A percentile compares a stretch with the other conserved stretches of the same genome.
These are phyloP conservation scores for Pneumocystis jirovecii DNA, from an alignment of 1,139 yeast species.

Conservation along the genomic window DNA sequence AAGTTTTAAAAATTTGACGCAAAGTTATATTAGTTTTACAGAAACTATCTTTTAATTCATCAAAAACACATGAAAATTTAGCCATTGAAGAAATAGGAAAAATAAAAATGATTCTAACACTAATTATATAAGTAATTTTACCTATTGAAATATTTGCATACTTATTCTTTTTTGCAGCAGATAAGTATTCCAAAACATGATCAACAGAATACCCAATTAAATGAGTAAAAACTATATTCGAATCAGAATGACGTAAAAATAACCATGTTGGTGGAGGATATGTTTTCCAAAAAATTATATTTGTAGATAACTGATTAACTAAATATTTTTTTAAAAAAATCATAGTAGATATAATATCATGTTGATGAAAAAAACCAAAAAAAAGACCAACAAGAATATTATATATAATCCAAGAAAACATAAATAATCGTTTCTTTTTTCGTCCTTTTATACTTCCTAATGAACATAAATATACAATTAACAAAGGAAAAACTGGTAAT, in stretches of 20 bases:
- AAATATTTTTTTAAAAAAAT: slow-evolving; percentile 17
- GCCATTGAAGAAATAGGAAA: background rate
- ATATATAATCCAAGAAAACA: slow-evolving; percentile 46
- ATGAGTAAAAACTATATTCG: background rate
- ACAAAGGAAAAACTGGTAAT: slow-evolving; percentile 58
- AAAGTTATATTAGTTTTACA: background rate
- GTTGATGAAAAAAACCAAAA: slow-evolving; percentile 79
- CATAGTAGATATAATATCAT: slow-evolving; percentile 67
- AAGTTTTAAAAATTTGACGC: background rate
- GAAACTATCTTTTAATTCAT: background rate
- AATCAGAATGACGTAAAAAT: slow-evolving; percentile 28
- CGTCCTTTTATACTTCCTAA: slow-evolving; percentile 13
- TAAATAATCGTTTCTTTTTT: slow-evolving; percentile 11
- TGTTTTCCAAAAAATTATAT: slow-evolving; percentile 82
- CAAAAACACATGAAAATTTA: background rate
- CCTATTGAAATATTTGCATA: background rate
- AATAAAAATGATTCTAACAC: background rate
- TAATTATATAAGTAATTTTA: background rate
- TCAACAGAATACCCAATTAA: background rate
- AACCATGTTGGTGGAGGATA: slow-evolving; percentile 90
- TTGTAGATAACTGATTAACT: slow-evolving; percentile 17
- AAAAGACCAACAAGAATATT: slow-evolving; percentile 44
- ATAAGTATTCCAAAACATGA: background rate
- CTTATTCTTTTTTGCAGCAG: background rate
- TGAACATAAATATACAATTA: slow-evolving; percentile 46